These are phyloP conservation scores for Fusarium anguioides DNA, from an alignment of 2,329 filamentous ascomycete species.

Conservation along the genomic window DNA sequence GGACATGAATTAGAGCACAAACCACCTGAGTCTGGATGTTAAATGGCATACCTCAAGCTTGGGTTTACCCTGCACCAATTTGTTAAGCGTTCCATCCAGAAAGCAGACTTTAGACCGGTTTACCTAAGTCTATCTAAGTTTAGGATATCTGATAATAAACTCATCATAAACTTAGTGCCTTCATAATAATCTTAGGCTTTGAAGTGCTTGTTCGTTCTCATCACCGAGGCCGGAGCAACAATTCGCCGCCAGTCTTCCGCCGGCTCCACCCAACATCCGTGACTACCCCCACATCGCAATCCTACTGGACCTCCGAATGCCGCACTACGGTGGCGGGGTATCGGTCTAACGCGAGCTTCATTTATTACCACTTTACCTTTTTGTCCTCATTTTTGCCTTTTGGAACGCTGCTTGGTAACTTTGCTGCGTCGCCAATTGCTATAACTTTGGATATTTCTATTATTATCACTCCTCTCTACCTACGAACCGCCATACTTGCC, in stretches of 20 bases:
- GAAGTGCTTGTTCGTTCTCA: too few relatives aligned
- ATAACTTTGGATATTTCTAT: neutral
- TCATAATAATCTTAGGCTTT: too few relatives aligned
- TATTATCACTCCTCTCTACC: neutral
- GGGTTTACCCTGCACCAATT: too few relatives aligned
- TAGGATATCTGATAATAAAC: too few relatives aligned
- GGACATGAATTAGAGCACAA: too few relatives aligned
- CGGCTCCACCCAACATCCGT: conserved; percentile 8
- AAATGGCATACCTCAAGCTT: too few relatives aligned
- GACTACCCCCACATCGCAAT: conserved; percentile 9
- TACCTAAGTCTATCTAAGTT: too few relatives aligned
- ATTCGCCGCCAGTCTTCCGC: neutral
- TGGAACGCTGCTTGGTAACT: neutral
- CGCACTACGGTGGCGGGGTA: conserved; percentile 38
- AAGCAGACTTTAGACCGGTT: too few relatives aligned
- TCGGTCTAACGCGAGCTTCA: conserved; percentile 17
- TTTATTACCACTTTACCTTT: neutral
- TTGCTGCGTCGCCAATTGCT: neutral
- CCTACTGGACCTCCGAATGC: conserved; percentile 11
- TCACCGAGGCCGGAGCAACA: conserved; percentile 5
- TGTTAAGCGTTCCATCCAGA: too few relatives aligned
- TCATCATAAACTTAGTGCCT: too few relatives aligned
- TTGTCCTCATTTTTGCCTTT: neutral
- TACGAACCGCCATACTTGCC: neutral
- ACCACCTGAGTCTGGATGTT: too few relatives aligned